Evolutionary conservation across 2,329 filamentous ascomycete species (phyloP), one percentile per base, ranked within the genome.

Genomic region (Ophiostoma novo-ulmi): DNA sequence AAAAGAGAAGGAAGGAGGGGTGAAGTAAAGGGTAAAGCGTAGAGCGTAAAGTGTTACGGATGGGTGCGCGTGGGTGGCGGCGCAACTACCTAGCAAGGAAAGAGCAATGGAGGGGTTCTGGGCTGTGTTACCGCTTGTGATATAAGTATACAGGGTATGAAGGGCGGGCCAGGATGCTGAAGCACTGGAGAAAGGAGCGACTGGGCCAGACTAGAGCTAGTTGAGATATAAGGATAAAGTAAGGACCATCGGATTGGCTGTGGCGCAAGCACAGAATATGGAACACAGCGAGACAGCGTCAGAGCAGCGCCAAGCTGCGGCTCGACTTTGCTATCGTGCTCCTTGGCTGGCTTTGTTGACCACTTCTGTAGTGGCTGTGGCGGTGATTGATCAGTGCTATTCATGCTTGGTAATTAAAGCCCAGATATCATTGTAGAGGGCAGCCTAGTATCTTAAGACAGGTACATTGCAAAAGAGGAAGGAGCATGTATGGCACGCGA

Each of bases 21-120:
- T 13, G 20, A 39, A 65, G 63, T 39, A 39, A 39, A 65, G n/a
- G 63, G 35, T 20, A 20, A 48, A 48, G 44, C 44, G 44, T 48
- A 48, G 8, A 48, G 44, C 41, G 14, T 44, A 11, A 44, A 44
- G 41, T 11, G 44, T 48, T 20, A n/a, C 38, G 63, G 20, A 65
- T 58, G 52, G 52, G n/a, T 26, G 58, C 58, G 63, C 63, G 35
- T 65, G 35, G 35, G 35, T 64, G 35, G 31, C 58, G 58, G 58
- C 58, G 58, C 58, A 63, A 64, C 20, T 64, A 22, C 31, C 61
- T 35, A 64, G 31, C 58, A 64, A 14, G 61, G 20, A 39, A n/a
- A 13, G 20, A 14, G 35, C 36, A 65, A 65, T 65, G 20, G 63
- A 65, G 63, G 63, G 63, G 63, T 22, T 65, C 20, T 41, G 31